phyloP scores from a whole-genome alignment of 2,329 filamentous ascomycete genomes.

The Orbilia quercus region DNA sequence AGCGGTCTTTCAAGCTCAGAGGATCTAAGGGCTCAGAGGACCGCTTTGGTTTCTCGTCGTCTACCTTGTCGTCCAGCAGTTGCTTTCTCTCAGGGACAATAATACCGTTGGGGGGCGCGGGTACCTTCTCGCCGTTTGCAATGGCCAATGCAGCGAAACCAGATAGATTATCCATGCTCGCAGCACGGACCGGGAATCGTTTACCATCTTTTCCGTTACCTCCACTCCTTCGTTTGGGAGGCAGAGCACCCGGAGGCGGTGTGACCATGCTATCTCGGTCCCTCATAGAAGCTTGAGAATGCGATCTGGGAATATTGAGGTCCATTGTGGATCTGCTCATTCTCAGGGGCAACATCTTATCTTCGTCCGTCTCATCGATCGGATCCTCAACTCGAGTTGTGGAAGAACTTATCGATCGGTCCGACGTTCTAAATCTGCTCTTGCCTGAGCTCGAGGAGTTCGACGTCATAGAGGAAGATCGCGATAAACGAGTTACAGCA shows the following conservation, averaged over 20 bases:
- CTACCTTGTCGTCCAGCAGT: conserved; percentile 36
- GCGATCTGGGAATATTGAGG: conserved; percentile 34
- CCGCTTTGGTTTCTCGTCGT: conserved; percentile 39
- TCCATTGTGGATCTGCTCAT: conserved; percentile 51
- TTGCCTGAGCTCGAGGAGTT: conserved; percentile 49
- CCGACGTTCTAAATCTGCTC: conserved; percentile 43
- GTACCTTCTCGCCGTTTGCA: conserved; percentile 21
- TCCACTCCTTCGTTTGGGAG: conserved; percentile 42
- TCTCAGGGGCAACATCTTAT: conserved; percentile 46
- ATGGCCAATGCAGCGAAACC: conserved; percentile 22
- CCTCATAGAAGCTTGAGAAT: conserved; percentile 46
- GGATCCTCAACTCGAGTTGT: conserved; percentile 47
- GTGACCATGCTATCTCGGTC: conserved; percentile 46
- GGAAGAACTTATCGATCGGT: conserved; percentile 46
- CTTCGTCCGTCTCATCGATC: conserved; percentile 51
- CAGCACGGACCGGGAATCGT: conserved; percentile 51
- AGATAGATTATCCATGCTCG: conserved; percentile 53
- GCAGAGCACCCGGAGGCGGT: conserved; percentile 33
- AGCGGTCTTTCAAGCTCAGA: conserved; percentile 28
- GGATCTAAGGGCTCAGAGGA: conserved; percentile 38
- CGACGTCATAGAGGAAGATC: conserved; percentile 51
- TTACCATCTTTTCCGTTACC: conserved; percentile 53
- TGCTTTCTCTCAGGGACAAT: conserved; percentile 34
- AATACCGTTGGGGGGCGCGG: conserved; percentile 8
- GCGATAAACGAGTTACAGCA: conserved; percentile 41